Evolutionary conservation across 2,329 filamentous ascomycete genomes (phyloP).

Genomic region (Scleromitrula shiraiana): DNA sequence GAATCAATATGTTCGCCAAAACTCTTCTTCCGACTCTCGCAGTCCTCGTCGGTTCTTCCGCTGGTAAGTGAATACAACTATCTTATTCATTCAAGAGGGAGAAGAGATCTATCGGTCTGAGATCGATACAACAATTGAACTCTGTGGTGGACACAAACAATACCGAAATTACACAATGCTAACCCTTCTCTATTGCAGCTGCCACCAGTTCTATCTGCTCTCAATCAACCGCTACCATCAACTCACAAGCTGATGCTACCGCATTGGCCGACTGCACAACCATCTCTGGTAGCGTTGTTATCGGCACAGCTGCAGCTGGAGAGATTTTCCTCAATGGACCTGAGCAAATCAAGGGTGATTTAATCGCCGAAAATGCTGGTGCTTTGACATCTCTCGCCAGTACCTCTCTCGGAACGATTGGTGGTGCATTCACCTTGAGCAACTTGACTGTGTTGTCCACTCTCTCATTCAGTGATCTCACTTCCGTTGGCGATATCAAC

Average conservation of each 20-base stretch:
- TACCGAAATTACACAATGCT: no score
- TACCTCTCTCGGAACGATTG: conserved; percentile 54
- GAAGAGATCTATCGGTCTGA: no score
- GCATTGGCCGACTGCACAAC: conserved; percentile 24
- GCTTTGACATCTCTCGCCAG: conserved; percentile 57
- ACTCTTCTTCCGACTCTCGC: conserved; percentile 8
- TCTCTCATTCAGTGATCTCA: conserved; percentile 59
- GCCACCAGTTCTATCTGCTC: conserved; percentile 19
- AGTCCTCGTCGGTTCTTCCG: conserved; percentile 4
- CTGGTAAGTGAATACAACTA: conserved; percentile 4
- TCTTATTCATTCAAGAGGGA: not conserved
- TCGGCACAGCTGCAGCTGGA: conserved; percentile 26
- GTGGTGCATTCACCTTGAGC: conserved; percentile 60
- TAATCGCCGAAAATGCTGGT: conserved; percentile 52
- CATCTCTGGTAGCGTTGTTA: conserved; percentile 28
- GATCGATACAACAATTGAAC: no score
- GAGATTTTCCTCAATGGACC: conserved; percentile 53
- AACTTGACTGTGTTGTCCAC: conserved; percentile 61
- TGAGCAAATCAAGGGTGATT: conserved; percentile 46
- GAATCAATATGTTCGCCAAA: conserved; percentile 7
- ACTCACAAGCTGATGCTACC: conserved; percentile 26
- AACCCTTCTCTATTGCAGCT: not conserved
- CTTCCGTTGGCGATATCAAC: conserved; percentile 55
- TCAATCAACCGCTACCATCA: conserved; percentile 27
- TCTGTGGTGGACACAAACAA: no score